Evolutionary conservation across 2,329 filamentous ascomycete species (phyloP).

Genomic region (Mycosphaerella sp.): DNA sequence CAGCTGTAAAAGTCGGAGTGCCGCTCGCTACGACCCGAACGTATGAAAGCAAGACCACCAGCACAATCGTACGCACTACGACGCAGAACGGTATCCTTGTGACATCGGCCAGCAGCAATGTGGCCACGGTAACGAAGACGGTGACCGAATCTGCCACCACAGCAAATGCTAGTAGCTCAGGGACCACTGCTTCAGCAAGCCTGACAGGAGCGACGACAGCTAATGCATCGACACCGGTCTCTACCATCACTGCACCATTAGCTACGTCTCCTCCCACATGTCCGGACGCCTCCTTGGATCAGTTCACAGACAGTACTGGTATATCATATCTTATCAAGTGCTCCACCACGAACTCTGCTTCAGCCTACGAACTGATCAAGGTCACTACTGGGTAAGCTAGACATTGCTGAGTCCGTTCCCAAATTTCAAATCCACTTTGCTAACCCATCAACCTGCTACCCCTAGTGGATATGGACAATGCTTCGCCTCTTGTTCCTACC

Average conservation of each 20-base stretch:
- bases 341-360: slow-evolving; percentile 25
- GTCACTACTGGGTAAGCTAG: slow-evolving; percentile 17
- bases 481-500: slow-evolving; percentile 27
- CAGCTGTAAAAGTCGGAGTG: not conserved
- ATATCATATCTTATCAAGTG: slow-evolving; percentile 29
- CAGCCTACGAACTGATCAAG: slow-evolving; percentile 18
- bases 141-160: slow-evolving; percentile 7
- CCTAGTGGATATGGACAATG: slow-evolving; percentile 27
- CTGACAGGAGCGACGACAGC: slow-evolving; percentile 2
- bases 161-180: not conserved
- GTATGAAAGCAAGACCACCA: slow-evolving; percentile 2
- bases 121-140: slow-evolving; percentile 7
- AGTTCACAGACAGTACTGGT: slow-evolving; percentile 23
- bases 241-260: slow-evolving; percentile 9
- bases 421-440: too few species aligned
- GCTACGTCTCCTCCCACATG: slow-evolving; percentile 21
- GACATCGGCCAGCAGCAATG: not conserved
- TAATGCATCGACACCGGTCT: slow-evolving; percentile 6
- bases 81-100: not conserved
- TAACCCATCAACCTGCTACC: too few species aligned
- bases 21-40: slow-evolving; percentile 2
- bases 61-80: slow-evolving; percentile 3
- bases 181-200: slow-evolving; percentile 3
- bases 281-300: slow-evolving; percentile 19
- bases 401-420: too few species aligned